Conservation (phyloP, 805 yeast genomes). For the Saturnispora saitoi region DNA sequence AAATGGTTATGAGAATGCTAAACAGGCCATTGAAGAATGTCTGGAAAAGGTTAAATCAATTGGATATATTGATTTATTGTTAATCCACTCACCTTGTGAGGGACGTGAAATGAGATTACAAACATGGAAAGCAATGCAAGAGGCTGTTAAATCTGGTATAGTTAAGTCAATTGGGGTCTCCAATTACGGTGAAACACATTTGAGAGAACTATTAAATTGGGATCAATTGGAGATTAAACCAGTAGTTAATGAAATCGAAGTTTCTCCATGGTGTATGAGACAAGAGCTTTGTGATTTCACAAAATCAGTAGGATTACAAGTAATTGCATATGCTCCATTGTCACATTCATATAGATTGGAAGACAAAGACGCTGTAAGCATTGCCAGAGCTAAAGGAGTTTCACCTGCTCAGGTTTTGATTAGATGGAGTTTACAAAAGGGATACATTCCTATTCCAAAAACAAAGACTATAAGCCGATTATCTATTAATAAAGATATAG, state of each 20-base stretch:
- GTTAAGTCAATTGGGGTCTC: conserved; percentile 72
- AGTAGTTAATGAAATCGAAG: conserved; percentile 73
- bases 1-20: conserved; percentile 51
- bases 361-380: conserved; percentile 42
- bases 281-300: conserved; percentile 55
- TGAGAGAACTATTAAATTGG: conserved; percentile 55
- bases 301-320: conserved; percentile 42
- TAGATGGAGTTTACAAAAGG: conserved; percentile 68
- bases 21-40: conserved; percentile 48
- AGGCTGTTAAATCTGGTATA: conserved; percentile 49
- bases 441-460: conserved; percentile 65
- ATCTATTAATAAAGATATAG: conserved; percentile 45
- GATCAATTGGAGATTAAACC: conserved; percentile 47
- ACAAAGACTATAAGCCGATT: conserved; percentile 47
- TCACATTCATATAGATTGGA: conserved; percentile 47
- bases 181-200: conserved; percentile 53
- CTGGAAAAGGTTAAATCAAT: conserved; percentile 42
- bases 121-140: conserved; percentile 69
- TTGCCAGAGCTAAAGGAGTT: conserved; percentile 42
- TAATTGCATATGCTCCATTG: conserved; percentile 78
- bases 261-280: conserved; percentile 77
- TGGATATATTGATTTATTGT: conserved; percentile 62
- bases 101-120: conserved; percentile 43
- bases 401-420: conserved; percentile 56
- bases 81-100: conserved; percentile 57